Evolutionary conservation across 2,329 filamentous ascomycete genomes (phyloP).

Genomic region (Biscogniauxia marginata): DNA sequence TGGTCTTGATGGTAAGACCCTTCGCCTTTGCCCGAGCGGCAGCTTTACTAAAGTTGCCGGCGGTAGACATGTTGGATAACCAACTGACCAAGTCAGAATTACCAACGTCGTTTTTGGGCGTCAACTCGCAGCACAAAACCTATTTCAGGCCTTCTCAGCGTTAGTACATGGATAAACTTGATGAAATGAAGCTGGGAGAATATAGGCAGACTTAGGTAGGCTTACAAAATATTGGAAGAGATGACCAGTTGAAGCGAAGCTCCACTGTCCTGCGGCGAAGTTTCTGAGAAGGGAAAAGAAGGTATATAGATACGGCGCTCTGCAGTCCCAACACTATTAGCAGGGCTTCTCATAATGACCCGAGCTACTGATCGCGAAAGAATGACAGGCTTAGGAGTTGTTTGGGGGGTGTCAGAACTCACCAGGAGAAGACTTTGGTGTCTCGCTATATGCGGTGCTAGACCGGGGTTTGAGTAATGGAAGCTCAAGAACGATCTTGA

Average conservation of each 20-base stretch:
- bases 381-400: too few relatives aligned
- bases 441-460: background rate
- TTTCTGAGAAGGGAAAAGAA: background rate
- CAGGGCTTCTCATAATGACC: background rate
- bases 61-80: background rate
- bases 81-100: background rate
- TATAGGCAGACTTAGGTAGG: background rate
- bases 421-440: background rate
- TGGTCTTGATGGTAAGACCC: conserved; percentile 13
- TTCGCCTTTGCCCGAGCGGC: conserved; percentile 8
- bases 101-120: background rate
- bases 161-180: too few relatives aligned
- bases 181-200: too few relatives aligned
- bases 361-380: background rate
- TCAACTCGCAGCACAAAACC: background rate
- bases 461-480: background rate
- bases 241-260: background rate
- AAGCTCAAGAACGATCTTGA: background rate
- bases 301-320: background rate
- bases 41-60: background rate
- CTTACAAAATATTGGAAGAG: too few relatives aligned
- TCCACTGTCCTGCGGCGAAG: background rate
- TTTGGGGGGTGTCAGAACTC: background rate
- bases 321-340: background rate
- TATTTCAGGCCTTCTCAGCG: background rate